phyloP scores from a whole-genome alignment of 805 yeast species.

The Yamadazyma sp. region DNA sequence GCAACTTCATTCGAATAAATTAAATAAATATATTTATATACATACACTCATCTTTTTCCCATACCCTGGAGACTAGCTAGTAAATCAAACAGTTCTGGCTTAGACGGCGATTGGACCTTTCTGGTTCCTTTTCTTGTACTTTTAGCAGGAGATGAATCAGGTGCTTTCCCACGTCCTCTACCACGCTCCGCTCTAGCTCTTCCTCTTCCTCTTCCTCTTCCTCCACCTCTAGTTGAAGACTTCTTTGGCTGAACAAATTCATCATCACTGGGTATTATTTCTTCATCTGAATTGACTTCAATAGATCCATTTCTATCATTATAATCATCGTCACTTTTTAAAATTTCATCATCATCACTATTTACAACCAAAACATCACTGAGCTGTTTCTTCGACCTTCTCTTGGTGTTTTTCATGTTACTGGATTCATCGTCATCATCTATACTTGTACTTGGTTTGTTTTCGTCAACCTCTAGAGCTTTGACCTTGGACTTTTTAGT shows the following conservation, averaged over 20 bases:
- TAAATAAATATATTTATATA: constrained; percentile 33
- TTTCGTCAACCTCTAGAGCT: too few species aligned
- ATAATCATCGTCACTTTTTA: constrained; percentile 5
- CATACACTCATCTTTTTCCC: constrained; percentile 6
- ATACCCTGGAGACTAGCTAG: constrained; percentile 15
- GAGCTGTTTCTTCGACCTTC: neutral
- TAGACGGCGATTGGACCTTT: neutral
- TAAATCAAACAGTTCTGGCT: too few species aligned
- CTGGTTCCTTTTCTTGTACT: neutral
- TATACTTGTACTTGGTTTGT: too few species aligned
- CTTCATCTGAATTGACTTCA: constrained; percentile 2
- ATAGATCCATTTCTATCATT: constrained; percentile 2
- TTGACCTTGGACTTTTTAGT: too few species aligned
- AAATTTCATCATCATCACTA: constrained; percentile 4
- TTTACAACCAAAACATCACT: constrained; percentile 1
- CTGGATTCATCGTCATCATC: neutral
- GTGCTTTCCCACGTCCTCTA: neutral
- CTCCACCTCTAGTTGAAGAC: constrained; percentile 3
- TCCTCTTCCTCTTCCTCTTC: constrained; percentile 1
- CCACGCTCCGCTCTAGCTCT: constrained; percentile 1
- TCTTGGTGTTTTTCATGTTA: too few species aligned
- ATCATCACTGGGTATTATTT: constrained; percentile 7
- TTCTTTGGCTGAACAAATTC: constrained; percentile 3
- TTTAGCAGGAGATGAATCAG: neutral
- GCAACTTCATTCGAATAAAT: constrained; percentile 68